Evolutionary conservation across 2,329 filamentous ascomycete species (phyloP).

Genomic region (Nemania serpens): DNA sequence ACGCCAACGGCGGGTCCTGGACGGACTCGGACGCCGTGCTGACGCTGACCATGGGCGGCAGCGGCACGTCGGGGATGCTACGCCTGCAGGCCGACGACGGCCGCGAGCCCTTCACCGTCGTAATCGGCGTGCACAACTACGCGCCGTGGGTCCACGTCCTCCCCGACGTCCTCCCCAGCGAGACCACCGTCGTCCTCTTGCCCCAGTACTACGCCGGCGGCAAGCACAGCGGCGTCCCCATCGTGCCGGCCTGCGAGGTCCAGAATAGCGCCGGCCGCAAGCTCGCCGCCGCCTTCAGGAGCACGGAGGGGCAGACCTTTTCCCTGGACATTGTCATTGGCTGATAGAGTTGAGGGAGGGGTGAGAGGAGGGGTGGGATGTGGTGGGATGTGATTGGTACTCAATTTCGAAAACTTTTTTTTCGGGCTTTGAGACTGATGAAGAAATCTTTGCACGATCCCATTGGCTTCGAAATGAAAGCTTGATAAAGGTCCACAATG

Average conservation of each 20-base stretch:
- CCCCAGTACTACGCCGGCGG: slow-evolving; percentile 15
- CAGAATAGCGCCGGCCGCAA: background rate
- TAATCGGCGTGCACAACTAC: slow-evolving; percentile 12
- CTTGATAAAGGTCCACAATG: too few species aligned
- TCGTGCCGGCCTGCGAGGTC: background rate
- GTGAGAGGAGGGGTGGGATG: too few species aligned
- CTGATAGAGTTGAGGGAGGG: too few species aligned
- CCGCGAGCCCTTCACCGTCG: slow-evolving; percentile 6
- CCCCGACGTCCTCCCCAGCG: background rate
- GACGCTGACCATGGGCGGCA: slow-evolving; percentile 12
- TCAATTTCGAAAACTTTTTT: too few species aligned
- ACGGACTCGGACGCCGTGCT: background rate
- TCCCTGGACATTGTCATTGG: too few species aligned
- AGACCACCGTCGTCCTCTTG: slow-evolving; percentile 3
- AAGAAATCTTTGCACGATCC: too few species aligned
- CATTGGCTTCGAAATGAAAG: too few species aligned
- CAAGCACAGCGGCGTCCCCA: slow-evolving; percentile 1
- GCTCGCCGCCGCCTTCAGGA: background rate
- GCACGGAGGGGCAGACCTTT: too few species aligned
- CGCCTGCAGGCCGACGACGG: slow-evolving; percentile 4
- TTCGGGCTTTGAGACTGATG: too few species aligned
- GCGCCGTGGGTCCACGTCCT: slow-evolving; percentile 12
- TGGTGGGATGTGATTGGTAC: too few species aligned
- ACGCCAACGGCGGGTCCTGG: slow-evolving; percentile 14
- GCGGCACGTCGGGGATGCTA: slow-evolving; percentile 14